Evolutionary conservation across 108 stramenopile species (phyloP), one percentile per base, ranked within the genome.

Genomic region (Aurantiochytrium sp.): DNA sequence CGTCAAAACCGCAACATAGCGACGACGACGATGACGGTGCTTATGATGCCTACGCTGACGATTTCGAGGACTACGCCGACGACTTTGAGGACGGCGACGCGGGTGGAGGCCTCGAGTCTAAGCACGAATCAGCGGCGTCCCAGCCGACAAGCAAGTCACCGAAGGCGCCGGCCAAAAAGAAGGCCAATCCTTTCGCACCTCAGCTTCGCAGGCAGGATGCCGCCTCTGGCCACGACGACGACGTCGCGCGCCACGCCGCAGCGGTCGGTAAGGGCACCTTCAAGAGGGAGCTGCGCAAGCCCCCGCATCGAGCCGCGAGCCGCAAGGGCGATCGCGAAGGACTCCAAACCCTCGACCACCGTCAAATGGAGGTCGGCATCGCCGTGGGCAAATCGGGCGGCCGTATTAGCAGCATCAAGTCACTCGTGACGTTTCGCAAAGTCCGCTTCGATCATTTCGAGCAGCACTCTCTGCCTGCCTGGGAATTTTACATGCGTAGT

Each of bases 401-500:
- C 21, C 39, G 73, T 22, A 12, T 6, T 27, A 17, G 8, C 12
- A 24, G 32, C 1, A 2, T 81, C 24, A 12, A 1, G 1, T 48
- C 42, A 22, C 45, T 12, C 12, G 45, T 81, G 10, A 81, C 39
- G n/a, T 81, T 81, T 41, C 73, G 45, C n/a, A 41, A 42, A 39
- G 45, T 48, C n/a, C 21, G 45, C n/a, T 27, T 81, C 32, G 73
- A 81, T 81, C 21, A 27, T 30, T 81, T 81, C 2, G 73, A 81
- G 73, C 36, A 39, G 30, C 73, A 81, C 45, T 81, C 73, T 48
- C 45, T 81, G 6, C 73, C 73, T 17, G 24, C 73, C 21, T 81
- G 73, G 73, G 73, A 81, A 48, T 81, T 48, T 81, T 81, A 81
- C 30, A 81, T 81, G 39, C 73, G 73, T 27, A 81, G 42, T 24